phyloP scores from a whole-genome alignment of 495 filamentous ascomycete genomes.

The Xylona heveae region DNA sequence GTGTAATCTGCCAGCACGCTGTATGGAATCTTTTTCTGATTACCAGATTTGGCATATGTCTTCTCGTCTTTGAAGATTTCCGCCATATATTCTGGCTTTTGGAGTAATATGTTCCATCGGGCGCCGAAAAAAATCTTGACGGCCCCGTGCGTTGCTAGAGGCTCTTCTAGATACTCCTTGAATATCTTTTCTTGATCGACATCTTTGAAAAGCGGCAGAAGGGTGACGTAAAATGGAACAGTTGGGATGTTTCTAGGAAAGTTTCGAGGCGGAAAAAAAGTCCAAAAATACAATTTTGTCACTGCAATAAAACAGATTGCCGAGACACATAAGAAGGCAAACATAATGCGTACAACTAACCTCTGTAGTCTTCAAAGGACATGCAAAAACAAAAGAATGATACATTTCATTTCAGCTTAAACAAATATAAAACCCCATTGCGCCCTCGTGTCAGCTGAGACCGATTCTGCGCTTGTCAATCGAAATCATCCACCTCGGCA shows the following conservation, averaged over 20 bases:
- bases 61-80: constrained; percentile 7
- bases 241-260: constrained; percentile 10
- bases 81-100: constrained; percentile 1
- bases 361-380: no score
- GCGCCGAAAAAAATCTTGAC: constrained; percentile 9
- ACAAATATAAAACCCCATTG: no score
- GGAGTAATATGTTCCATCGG: constrained; percentile 7
- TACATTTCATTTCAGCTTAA: no score
- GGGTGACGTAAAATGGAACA: constrained; percentile 16
- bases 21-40: constrained; percentile 10
- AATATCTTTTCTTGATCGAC: constrained; percentile 18
- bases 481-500: no score
- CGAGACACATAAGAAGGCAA: no score
- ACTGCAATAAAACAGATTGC: no score
- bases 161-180: constrained; percentile 13
- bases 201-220: constrained; percentile 15
- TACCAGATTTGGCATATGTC: constrained; percentile 7
- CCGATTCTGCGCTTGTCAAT: no score
- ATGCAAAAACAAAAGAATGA: no score
- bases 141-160: constrained; percentile 6
- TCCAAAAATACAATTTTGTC: no score
- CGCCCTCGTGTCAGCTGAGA: no score
- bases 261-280: no score
- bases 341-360: no score
- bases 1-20: constrained; percentile 7